These are phyloP conservation scores for Metschnikowia aberdeeniae DNA, from an alignment of 805 yeast genomes.

Conservation along the genomic window DNA sequence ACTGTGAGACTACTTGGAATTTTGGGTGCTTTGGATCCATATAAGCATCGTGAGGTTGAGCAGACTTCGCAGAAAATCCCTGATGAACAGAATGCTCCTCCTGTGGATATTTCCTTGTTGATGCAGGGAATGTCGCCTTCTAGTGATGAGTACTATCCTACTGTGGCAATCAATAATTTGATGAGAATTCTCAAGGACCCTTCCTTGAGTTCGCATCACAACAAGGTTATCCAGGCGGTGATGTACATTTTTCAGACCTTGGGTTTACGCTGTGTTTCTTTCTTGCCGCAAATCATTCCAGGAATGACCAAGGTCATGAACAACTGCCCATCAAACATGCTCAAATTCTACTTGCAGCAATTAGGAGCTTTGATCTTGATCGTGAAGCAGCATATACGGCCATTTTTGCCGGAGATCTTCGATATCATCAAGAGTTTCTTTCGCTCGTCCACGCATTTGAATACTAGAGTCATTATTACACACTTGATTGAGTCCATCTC, in stretches of 20 bases:
- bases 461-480: slow-evolving; percentile 74
- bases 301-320: slow-evolving; percentile 84
- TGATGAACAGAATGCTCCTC: slow-evolving; percentile 80
- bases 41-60: slow-evolving; percentile 89
- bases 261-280: slow-evolving; percentile 87
- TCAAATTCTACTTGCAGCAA: slow-evolving; percentile 88
- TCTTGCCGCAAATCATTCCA: slow-evolving; percentile 81
- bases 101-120: slow-evolving; percentile 82
- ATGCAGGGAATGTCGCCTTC: slow-evolving; percentile 96
- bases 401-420: slow-evolving; percentile 73
- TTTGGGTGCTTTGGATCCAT: slow-evolving; percentile 95
- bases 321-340: slow-evolving; percentile 69
- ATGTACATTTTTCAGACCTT: slow-evolving; percentile 86
- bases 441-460: slow-evolving; percentile 37
- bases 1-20: slow-evolving; percentile 88
- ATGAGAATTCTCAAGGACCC: slow-evolving; percentile 82
- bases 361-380: slow-evolving; percentile 72
- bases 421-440: slow-evolving; percentile 74
- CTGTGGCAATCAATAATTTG: slow-evolving; percentile 84
- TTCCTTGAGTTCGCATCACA: slow-evolving; percentile 81
- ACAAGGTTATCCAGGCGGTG: slow-evolving; percentile 89
- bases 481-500: slow-evolving; percentile 80
- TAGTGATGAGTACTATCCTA: slow-evolving; percentile 88
- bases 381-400: slow-evolving; percentile 87
- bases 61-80: slow-evolving; percentile 52